Evolutionary conservation across 768 basidiomycete genomes (phyloP), one percentile per base, ranked within the genome.

Genomic region (Tulasnella sp.): DNA sequence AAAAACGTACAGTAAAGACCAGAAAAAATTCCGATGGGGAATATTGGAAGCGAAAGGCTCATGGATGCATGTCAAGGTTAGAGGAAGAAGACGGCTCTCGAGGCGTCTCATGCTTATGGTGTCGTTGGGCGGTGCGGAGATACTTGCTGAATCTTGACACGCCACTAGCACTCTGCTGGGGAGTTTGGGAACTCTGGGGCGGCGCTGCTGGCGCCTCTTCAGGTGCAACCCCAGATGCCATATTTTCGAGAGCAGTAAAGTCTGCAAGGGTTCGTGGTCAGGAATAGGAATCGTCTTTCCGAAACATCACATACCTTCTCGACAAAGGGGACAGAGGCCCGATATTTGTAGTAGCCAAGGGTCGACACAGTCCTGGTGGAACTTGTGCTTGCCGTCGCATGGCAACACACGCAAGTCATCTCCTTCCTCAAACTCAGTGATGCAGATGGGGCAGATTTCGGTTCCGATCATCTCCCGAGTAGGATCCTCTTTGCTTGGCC

Each of bases 391-490:
- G 71, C 93, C 93, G 83, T 96, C 94, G 85, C 97, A 98, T 1
- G 96, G 97, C 73, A 98, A 86, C 56, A 97, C 89, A 34, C 97
- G 91, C 19, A 98, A 85, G 84, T 97, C 94, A 83, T 98, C 97
- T 0, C 96, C 97, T 80, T 94, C 93, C 84, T 96, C 94, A 83
- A 98, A 98, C 82, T 97, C 96, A 71, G 94, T 88, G 80, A 98
- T 92, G 85, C 97, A 98, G 80, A 98, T 98, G 6, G 97, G 96
- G 86, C 97, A 98, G 18, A 92, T 95, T 85, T 96, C 93, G 52
- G 90, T 89, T 6, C 93, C 93, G 46, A 94, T 94, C 19, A 89
- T 88, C 52, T 88, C 90, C 1, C 91, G 92, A 27, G 71, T 79
- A 24, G 68, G 52, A 68, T 68, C 62, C 34, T 68, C 62, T 68